These are phyloP conservation scores for Plasmodium ovale DNA, from an alignment of 169 alveolate species.

Conservation along the genomic window DNA sequence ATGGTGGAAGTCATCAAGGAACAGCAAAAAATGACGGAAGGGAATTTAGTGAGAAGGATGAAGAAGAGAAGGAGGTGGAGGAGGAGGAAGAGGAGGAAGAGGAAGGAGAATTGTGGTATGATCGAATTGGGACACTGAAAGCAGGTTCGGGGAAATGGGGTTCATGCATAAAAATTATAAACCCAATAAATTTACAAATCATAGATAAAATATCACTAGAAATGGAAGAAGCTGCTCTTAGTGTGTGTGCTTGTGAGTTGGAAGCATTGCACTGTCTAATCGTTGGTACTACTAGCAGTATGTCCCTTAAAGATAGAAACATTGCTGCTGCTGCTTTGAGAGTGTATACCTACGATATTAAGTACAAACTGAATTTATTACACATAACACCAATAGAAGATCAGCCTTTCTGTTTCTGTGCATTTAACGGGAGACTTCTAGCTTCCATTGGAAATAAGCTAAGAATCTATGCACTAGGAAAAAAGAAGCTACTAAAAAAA, in stretches of 20 bases:
- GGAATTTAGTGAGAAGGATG: not conserved
- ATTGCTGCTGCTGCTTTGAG: conserved; percentile 76
- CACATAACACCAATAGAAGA: conserved; percentile 94
- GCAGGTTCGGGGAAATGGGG: conserved; percentile 97
- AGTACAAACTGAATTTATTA: conserved; percentile 83
- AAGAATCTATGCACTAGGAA: conserved; percentile 97
- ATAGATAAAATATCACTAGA: conserved; percentile 92
- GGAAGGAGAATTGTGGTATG: conserved; percentile 78
- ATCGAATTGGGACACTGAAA: conserved; percentile 90
- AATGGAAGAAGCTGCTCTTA: conserved; percentile 95
- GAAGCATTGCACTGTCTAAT: conserved; percentile 91
- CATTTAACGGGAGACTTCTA: conserved; percentile 94
- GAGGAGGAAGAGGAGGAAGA: conserved; percentile 76
- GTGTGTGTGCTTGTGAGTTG: conserved; percentile 90
- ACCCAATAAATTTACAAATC: conserved; percentile 88
- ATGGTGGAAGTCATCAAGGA: no score
- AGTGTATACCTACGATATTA: conserved; percentile 83
- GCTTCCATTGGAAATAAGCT: conserved; percentile 95
- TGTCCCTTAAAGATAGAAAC: conserved; percentile 51
- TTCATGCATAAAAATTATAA: conserved; percentile 92
- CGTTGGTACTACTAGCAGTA: conserved; percentile 93
- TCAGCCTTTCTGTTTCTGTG: conserved; percentile 93
- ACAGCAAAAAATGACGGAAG: no score
- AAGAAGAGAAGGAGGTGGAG: conserved; percentile 17
- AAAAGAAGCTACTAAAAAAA: conserved; percentile 95